Evolutionary conservation across 176 grass and related monocot genomes (phyloP).

Genomic region (Oryza meridionalis): DNA sequence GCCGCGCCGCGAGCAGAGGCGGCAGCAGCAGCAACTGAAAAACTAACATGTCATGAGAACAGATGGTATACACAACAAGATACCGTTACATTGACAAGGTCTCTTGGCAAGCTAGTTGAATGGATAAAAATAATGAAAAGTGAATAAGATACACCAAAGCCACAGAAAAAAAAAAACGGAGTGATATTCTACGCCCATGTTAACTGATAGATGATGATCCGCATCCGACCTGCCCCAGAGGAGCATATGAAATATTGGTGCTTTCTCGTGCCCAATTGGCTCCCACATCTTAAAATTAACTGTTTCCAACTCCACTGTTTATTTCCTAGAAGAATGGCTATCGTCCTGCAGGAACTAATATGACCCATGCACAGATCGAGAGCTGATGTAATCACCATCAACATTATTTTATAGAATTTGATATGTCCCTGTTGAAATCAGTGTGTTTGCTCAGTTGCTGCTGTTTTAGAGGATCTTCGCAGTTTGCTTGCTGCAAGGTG

Average conservation of each 20-base stretch:
- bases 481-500: constrained; percentile 73
- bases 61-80: constrained; percentile 9
- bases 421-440: constrained; percentile 27
- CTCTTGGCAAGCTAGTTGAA: constrained; percentile 1
- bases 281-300: constrained; percentile 32
- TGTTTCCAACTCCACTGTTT: constrained; percentile 41
- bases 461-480: constrained; percentile 38
- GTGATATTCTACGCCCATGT: background rate
- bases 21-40: constrained; percentile 13
- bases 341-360: constrained; percentile 38
- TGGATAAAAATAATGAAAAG: constrained; percentile 15
- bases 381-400: constrained; percentile 29
- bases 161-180: background rate
- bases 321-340: constrained; percentile 42
- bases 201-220: constrained; percentile 21
- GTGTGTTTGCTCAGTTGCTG: constrained; percentile 29
- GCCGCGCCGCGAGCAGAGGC: constrained; percentile 52
- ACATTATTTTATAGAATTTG: constrained; percentile 26
- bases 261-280: constrained; percentile 34
- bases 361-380: constrained; percentile 36
- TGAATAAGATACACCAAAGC: constrained; percentile 27
- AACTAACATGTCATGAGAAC: background rate
- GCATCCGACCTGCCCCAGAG: constrained; percentile 4
- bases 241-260: constrained; percentile 1
- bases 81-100: background rate